Conservation (phyloP, 495 filamentous ascomycete species). For the Xylaria sp. region DNA sequence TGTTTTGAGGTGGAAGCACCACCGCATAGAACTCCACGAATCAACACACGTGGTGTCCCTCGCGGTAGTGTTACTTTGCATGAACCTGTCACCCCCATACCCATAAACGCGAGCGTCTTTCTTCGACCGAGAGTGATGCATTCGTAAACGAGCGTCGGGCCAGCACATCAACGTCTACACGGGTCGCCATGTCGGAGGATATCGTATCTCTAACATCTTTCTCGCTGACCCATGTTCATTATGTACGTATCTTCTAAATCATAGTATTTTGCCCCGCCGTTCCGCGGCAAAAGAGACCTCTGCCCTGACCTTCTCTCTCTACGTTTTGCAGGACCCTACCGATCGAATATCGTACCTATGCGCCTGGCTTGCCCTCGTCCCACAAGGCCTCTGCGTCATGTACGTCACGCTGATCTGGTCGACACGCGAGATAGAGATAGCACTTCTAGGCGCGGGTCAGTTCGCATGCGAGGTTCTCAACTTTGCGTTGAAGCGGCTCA, state of each 20-base stretch:
- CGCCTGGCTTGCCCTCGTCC: constrained; percentile 92
- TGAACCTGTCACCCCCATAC: neutral
- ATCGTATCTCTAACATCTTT: constrained; percentile 79
- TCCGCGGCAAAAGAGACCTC: neutral
- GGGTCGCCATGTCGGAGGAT: constrained; percentile 62
- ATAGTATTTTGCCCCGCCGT: neutral
- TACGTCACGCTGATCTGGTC: constrained; percentile 91
- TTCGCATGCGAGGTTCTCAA: constrained; percentile 94
- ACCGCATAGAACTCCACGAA: neutral
- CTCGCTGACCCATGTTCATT: constrained; percentile 94
- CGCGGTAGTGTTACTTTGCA: neutral
- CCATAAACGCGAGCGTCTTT: too few relatives aligned
- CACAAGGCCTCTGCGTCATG: constrained; percentile 86
- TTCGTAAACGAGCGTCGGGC: neutral
- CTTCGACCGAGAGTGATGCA: constrained; percentile 21
- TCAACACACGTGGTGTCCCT: neutral
- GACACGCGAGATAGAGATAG: constrained; percentile 87
- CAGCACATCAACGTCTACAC: constrained; percentile 3
- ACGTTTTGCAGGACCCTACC: constrained; percentile 72
- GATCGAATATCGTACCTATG: constrained; percentile 86
- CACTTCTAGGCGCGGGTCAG: constrained; percentile 91
- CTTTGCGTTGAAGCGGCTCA: constrained; percentile 83
- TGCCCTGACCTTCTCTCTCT: constrained; percentile 11
- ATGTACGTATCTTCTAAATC: constrained; percentile 64
- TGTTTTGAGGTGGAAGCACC: neutral